Conservation (phyloP, 2,329 filamentous ascomycete genomes). For the Claviceps humidiphila region DNA sequence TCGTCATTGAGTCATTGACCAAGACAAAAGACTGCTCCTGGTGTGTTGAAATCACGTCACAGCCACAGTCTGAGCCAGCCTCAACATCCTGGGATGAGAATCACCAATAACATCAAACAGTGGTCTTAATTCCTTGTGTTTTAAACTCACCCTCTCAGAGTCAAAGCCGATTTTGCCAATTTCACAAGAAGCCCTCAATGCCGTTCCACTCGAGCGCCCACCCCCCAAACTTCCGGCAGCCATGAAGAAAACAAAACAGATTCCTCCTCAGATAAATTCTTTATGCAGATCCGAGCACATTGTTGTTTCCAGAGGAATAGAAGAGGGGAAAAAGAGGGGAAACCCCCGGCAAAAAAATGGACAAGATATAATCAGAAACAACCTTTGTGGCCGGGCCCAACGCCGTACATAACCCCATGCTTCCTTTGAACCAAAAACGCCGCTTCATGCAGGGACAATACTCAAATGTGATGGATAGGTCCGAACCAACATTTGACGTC, state of each 20-base stretch:
- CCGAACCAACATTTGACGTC: not conserved
- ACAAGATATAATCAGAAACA: not conserved
- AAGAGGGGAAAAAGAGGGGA: not conserved
- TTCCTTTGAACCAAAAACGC: conserved; percentile 12
- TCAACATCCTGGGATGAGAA: too few relatives aligned
- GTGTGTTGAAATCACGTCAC: too few relatives aligned
- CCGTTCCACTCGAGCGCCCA: too few relatives aligned
- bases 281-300: conserved; percentile 17
- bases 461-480: conserved; percentile 2
- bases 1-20: too few relatives aligned
- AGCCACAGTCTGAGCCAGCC: too few relatives aligned
- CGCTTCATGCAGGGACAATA: conserved; percentile 14
- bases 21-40: too few relatives aligned
- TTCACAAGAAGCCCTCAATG: not conserved
- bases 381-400: conserved; percentile 2
- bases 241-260: conserved; percentile 7
- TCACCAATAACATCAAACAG: too few relatives aligned
- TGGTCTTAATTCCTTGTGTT: not conserved
- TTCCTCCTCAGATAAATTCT: conserved; percentile 9
- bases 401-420: conserved; percentile 10
- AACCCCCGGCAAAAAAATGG: not conserved
- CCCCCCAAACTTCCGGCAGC: not conserved
- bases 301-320: conserved; percentile 9
- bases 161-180: not conserved
- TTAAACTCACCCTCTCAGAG: not conserved